Evolutionary conservation across 768 basidiomycete species (phyloP), one percentile per base, ranked within the genome.

Genomic region (Imleria badia): DNA sequence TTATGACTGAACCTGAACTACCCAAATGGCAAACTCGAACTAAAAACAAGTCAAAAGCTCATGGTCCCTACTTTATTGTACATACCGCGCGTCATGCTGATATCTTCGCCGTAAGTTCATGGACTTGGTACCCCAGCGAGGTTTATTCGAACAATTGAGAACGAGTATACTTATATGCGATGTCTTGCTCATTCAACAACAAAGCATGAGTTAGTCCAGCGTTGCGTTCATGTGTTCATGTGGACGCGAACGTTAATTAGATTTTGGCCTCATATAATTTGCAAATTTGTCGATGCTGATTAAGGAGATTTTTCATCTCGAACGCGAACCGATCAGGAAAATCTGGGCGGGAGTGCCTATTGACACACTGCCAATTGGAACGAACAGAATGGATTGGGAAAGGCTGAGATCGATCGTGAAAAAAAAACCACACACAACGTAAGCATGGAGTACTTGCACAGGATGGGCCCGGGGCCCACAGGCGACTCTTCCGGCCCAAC

Each of bases 291-390:
- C 20, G 29, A 45, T 55, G 15, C 53, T 55, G 45, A 35, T 54
- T 51, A 61, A 52, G 55, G 52, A 15, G 14, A 58, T 48, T 50
- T 36, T 65, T 56, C 54, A 65, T 64, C 38, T 55, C 29, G 22
- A 51, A 45, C 2, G 14, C n/a, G 41, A 12, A 33, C 51, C 53
- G 57, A 60, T 59, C 60, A 52, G 38, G 52, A 62, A 45, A 51
- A 55, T 57, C 52, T 45, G 12, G 41, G 53, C 8, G 45, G n/a
- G 35, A 26, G 30, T 41, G 43, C 30, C 23, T 6, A 49, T 13
- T 26, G 19, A 43, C 26, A 20, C 41, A 44, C 26, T 49, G 30
- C 48, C 48, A 49, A 45, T 54, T 52, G 47, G 39, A 48, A 48
- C 13, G 15, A 30, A 33, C 31, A 9, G 34, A 19, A 38, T 47